Conservation (phyloP, 1,284 basidiomycete genomes). For the Melampsora americana region DNA sequence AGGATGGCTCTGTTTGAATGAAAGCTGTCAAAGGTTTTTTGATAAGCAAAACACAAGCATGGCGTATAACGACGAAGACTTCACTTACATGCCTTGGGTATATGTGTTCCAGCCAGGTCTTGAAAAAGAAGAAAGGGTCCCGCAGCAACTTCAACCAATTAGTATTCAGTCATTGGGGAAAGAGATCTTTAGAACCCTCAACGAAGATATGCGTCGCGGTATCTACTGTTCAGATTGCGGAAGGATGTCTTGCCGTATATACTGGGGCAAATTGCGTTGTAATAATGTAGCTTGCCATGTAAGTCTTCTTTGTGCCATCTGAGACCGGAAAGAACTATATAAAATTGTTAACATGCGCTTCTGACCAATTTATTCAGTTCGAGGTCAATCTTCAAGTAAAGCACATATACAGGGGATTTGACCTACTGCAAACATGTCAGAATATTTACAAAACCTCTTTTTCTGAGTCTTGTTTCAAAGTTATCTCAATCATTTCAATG, state of each 20-base stretch:
- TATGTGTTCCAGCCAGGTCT: constrained; percentile 11
- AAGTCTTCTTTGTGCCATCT: background rate
- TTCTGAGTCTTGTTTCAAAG: background rate
- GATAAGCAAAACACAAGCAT: background rate
- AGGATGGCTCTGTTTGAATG: constrained; percentile 33
- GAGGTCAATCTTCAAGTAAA: constrained; percentile 8
- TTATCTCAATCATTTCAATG: background rate
- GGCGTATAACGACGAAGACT: background rate
- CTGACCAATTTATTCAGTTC: background rate
- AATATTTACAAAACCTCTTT: background rate
- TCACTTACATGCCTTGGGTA: constrained; percentile 11
- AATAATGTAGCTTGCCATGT: constrained; percentile 23
- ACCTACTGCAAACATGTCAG: constrained; percentile 11
- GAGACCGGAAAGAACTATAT: background rate
- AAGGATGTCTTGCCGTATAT: constrained; percentile 20
- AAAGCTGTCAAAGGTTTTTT: constrained; percentile 16
- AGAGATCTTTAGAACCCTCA: background rate
- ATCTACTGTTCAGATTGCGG: constrained; percentile 35
- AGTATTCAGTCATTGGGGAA: constrained; percentile 16
- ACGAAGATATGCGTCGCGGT: background rate
- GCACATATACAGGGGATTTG: background rate
- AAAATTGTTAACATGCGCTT: no score
- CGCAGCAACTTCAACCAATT: constrained; percentile 8
- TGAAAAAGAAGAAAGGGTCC: constrained; percentile 15
- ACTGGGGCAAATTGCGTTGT: constrained; percentile 21